phyloP scores from a whole-genome alignment of 495 filamentous ascomycete species.

The Delitschia confertaspora region DNA sequence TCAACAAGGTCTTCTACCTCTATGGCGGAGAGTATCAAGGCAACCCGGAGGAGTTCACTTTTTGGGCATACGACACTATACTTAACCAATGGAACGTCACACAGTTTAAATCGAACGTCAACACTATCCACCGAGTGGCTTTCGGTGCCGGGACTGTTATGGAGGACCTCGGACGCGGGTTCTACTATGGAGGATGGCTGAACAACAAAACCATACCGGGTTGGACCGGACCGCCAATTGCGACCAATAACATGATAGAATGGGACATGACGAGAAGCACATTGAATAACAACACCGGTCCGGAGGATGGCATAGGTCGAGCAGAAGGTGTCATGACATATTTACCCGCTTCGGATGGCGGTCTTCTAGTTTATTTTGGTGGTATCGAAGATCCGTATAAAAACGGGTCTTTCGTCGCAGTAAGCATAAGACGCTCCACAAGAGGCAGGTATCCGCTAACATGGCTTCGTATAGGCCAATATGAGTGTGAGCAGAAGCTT shows the following conservation, averaged over 20 bases:
- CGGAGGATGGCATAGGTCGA: slow-evolving; percentile 39
- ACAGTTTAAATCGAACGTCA: slow-evolving; percentile 12
- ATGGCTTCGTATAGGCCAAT: slow-evolving; percentile 14
- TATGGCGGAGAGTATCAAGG: slow-evolving; percentile 44
- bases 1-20: slow-evolving; percentile 46
- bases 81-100: slow-evolving; percentile 39
- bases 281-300: slow-evolving; percentile 39
- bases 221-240: slow-evolving; percentile 38
- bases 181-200: slow-evolving; percentile 44
- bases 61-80: slow-evolving; percentile 41
- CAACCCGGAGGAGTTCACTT: slow-evolving; percentile 32
- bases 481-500: slow-evolving; percentile 27
- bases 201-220: slow-evolving; percentile 38
- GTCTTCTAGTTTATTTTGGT: slow-evolving; percentile 47
- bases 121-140: slow-evolving; percentile 29
- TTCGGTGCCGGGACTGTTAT: slow-evolving; percentile 35
- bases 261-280: slow-evolving; percentile 40
- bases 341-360: slow-evolving; percentile 44
- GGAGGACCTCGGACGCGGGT: slow-evolving; percentile 35
- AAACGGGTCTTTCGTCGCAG: slow-evolving; percentile 26
- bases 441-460: slow-evolving; percentile 4
- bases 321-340: slow-evolving; percentile 42
- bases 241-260: slow-evolving; percentile 36
- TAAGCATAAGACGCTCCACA: slow-evolving; percentile 2
- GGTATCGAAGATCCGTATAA: slow-evolving; percentile 35